phyloP scores from a whole-genome alignment of 805 yeast species.

The Myxozyma vanderwaltii region DNA sequence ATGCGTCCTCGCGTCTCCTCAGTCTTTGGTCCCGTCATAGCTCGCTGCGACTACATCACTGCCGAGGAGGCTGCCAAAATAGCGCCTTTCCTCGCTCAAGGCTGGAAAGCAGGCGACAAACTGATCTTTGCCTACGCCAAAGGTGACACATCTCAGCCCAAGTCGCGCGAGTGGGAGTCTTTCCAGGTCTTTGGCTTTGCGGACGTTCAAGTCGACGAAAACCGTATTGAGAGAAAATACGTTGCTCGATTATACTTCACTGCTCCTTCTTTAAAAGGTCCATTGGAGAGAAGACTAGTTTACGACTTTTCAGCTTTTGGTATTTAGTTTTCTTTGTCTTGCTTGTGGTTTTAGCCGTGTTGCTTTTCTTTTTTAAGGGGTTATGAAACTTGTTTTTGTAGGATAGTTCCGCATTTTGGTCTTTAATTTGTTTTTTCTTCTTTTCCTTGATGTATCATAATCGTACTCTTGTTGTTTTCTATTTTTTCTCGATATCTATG shows the following conservation, averaged over 20 bases:
- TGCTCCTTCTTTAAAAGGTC: conserved; percentile 16
- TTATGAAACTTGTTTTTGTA: too few species aligned
- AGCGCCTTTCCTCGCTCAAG: conserved; percentile 16
- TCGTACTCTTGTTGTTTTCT: too few species aligned
- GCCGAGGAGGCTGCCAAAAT: conserved; percentile 21
- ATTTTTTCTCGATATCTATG: not conserved
- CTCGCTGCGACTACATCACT: conserved; percentile 6
- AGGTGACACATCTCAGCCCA: conserved; percentile 28
- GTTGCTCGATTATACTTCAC: conserved; percentile 26
- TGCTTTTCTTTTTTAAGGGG: too few species aligned
- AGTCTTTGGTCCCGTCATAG: conserved; percentile 32
- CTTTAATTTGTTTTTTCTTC: too few species aligned
- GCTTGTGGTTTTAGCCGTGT: not conserved
- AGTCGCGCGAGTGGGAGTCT: conserved; percentile 25
- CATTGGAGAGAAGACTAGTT: conserved; percentile 21
- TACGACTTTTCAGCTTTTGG: conserved; percentile 23
- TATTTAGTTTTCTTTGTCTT: not conserved
- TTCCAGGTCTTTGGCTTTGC: conserved; percentile 31
- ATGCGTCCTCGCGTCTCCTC: conserved; percentile 19
- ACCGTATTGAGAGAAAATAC: conserved; percentile 23
- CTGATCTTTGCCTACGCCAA: conserved; percentile 18
- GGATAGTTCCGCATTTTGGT: too few species aligned
- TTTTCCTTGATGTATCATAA: too few species aligned
- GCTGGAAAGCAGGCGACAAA: conserved; percentile 22
- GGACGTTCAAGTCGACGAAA: conserved; percentile 21